These are phyloP conservation scores for Diaporthe aspalathi DNA, from an alignment of 2,329 filamentous ascomycete genomes.

Conservation along the genomic window DNA sequence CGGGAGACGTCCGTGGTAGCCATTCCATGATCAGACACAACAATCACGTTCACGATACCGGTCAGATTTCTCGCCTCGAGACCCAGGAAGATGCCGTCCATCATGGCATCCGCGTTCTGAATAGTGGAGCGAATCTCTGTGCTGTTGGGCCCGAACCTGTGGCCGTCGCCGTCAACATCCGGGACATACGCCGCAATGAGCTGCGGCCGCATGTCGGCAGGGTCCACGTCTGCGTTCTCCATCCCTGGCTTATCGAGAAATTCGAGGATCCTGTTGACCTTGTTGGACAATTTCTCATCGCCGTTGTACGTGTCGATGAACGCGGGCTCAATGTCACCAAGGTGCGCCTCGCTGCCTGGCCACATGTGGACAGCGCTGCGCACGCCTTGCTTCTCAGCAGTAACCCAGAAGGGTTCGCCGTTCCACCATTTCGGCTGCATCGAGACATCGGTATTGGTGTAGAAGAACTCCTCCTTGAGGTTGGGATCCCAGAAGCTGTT, in stretches of 20 bases:
- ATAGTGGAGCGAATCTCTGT: slow-evolving; percentile 89
- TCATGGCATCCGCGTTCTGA: slow-evolving; percentile 81
- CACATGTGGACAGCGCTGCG: slow-evolving; percentile 95
- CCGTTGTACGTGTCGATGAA: slow-evolving; percentile 89
- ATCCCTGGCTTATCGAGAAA: slow-evolving; percentile 85
- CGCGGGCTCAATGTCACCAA: slow-evolving; percentile 76
- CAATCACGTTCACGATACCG: slow-evolving; percentile 88
- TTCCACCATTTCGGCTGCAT: slow-evolving; percentile 94
- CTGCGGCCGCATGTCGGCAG: slow-evolving; percentile 77
- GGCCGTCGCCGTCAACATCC: slow-evolving; percentile 88
- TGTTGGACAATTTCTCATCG: slow-evolving; percentile 77
- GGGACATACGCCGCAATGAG: slow-evolving; percentile 96
- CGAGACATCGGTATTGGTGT: slow-evolving; percentile 80
- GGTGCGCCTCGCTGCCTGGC: slow-evolving; percentile 93
- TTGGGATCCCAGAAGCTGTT: slow-evolving; percentile 94
- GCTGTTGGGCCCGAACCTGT: slow-evolving; percentile 92
- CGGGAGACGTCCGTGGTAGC: slow-evolving; percentile 86
- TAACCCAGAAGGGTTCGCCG: slow-evolving; percentile 93
- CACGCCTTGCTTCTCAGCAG: slow-evolving; percentile 85
- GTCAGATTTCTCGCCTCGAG: slow-evolving; percentile 87
- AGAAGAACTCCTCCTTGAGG: slow-evolving; percentile 83
- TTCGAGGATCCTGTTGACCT: slow-evolving; percentile 83
- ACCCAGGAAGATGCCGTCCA: slow-evolving; percentile 79
- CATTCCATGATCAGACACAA: slow-evolving; percentile 99
- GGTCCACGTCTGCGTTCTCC: slow-evolving; percentile 64